Evolutionary conservation across 495 filamentous ascomycete species (phyloP).

Genomic region (Penicillium dipodomyicola): DNA sequence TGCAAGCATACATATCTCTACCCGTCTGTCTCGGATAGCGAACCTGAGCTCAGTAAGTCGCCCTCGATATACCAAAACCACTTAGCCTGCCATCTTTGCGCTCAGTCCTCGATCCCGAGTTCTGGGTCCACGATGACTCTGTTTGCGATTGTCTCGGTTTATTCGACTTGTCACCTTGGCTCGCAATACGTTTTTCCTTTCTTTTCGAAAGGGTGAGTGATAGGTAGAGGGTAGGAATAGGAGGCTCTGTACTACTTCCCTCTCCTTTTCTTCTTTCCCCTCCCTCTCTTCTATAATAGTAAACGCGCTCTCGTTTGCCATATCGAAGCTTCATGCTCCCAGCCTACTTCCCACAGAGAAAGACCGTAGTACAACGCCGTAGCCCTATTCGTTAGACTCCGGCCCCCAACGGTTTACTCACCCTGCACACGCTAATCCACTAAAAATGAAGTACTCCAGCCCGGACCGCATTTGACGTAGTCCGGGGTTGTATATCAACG

Average conservation of each 20-base stretch:
- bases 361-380: background rate
- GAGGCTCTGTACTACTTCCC: background rate
- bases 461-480: slow-evolving; percentile 12
- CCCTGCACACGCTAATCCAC: background rate
- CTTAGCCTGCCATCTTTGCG: background rate
- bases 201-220: background rate
- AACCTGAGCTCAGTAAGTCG: slow-evolving; percentile 19
- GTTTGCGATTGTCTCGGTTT: slow-evolving; percentile 15
- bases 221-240: background rate
- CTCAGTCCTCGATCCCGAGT: slow-evolving; percentile 19
- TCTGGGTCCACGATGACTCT: slow-evolving; percentile 1
- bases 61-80: slow-evolving; percentile 12
- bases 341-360: background rate
- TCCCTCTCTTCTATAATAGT: background rate
- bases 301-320: background rate
- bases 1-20: slow-evolving; percentile 17
- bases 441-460: background rate
- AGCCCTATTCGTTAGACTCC: background rate
- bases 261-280: background rate
- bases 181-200: background rate
- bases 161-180: background rate
- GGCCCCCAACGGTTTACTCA: background rate
- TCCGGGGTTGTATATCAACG: slow-evolving; percentile 24
- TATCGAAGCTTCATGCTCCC: background rate
- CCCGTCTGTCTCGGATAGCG: slow-evolving; percentile 31